phyloP scores from a whole-genome alignment of 305 asterid genomes.

The Plantago lanceolata region DNA sequence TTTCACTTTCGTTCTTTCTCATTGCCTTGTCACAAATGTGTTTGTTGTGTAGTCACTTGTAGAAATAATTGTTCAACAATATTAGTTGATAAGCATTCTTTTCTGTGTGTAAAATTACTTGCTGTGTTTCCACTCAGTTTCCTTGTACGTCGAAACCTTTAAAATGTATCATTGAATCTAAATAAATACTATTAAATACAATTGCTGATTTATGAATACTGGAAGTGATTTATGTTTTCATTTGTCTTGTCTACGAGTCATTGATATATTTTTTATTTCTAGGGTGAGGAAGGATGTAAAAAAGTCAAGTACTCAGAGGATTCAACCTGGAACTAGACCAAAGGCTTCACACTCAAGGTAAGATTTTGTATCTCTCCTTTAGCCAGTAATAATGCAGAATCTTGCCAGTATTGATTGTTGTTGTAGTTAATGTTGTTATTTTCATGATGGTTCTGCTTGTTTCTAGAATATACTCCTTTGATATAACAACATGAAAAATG shows the following conservation, averaged over 20 bases:
- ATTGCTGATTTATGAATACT: slow-evolving; percentile 8
- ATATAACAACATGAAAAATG: neutral
- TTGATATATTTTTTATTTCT: slow-evolving; percentile 23
- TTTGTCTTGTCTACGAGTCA: slow-evolving; percentile 8
- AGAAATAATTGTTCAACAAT: no score
- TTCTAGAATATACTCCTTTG: neutral
- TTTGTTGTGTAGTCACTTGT: neutral
- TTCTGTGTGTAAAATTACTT: neutral
- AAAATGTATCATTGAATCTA: neutral
- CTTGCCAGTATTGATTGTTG: neutral
- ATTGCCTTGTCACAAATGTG: slow-evolving; percentile 2
- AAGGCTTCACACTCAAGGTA: slow-evolving; percentile 46
- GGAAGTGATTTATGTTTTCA: neutral
- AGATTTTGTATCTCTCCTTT: slow-evolving; percentile 28
- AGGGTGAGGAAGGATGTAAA: slow-evolving; percentile 54
- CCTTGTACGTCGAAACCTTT: slow-evolving; percentile 3
- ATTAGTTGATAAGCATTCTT: no score
- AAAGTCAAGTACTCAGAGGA: slow-evolving; percentile 41
- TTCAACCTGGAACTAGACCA: slow-evolving; percentile 41
- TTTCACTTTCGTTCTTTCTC: neutral
- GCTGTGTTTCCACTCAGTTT: neutral
- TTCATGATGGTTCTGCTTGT: slow-evolving; percentile 4
- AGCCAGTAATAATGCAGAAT: neutral
- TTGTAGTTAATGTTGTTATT: neutral
- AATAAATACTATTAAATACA: neutral